Evolutionary conservation across 257 asterid species (phyloP).

Genomic region (Capsicum baccatum): DNA sequence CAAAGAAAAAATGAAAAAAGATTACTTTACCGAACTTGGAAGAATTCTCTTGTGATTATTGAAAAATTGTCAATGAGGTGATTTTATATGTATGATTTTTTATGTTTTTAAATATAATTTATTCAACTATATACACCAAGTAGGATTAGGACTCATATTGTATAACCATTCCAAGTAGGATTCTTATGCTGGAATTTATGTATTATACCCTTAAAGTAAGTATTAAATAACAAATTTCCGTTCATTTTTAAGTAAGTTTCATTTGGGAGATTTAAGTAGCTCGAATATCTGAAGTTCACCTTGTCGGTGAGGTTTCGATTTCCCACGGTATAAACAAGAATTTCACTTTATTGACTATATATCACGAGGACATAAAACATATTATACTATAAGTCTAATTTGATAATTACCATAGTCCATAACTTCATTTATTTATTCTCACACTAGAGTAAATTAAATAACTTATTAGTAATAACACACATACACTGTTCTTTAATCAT

Average conservation of each 20-base stretch:
- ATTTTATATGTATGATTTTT: not conserved
- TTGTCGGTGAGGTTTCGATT: no score
- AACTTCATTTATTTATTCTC: not conserved
- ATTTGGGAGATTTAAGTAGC: no score
- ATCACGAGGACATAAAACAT: not conserved
- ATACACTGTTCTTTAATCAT: not conserved
- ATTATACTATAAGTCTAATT: not conserved
- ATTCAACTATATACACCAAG: not conserved
- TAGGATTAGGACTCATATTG: not conserved
- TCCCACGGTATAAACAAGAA: not conserved
- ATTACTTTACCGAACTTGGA: not conserved
- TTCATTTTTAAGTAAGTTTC: no score
- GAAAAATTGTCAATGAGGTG: not conserved
- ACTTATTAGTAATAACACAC: not conserved
- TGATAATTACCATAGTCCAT: not conserved
- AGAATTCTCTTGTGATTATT: not conserved
- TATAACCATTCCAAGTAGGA: not conserved
- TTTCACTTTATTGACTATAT: not conserved
- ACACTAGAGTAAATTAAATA: not conserved
- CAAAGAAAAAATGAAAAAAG: not conserved
- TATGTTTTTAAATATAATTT: not conserved
- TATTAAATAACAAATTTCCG: no score
- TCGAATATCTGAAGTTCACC: no score
- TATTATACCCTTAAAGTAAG: no score
- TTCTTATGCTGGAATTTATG: not conserved